phyloP scores from a whole-genome alignment of 306 rosid genomes.

The Citrullus mucosospermus region DNA sequence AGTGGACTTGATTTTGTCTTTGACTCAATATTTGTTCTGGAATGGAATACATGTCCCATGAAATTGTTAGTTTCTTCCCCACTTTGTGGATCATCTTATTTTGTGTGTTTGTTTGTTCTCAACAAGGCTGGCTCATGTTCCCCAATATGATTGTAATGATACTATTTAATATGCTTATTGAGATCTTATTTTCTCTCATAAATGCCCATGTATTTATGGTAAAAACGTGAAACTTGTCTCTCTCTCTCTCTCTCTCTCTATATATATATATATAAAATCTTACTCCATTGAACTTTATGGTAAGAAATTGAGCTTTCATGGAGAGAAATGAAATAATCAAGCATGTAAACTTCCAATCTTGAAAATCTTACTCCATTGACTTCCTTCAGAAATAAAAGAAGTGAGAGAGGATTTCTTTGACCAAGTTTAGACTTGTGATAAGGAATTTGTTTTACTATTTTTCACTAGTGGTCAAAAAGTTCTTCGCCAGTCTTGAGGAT shows the following conservation, averaged over 20 bases:
- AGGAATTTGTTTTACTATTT: neutral
- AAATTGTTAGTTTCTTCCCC: neutral
- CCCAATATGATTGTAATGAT: neutral
- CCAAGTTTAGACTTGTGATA: neutral
- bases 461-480: neutral
- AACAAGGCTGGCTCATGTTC: neutral
- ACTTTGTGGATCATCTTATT: neutral
- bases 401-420: neutral
- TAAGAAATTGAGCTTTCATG: neutral
- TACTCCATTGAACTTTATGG: too few relatives aligned
- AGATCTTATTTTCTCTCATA: neutral
- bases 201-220: neutral
- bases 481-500: neutral
- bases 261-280: too few relatives aligned
- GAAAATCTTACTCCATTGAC: neutral
- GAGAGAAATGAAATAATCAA: neutral
- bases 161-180: neutral
- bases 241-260: too few relatives aligned
- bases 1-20: neutral
- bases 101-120: neutral
- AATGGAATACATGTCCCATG: neutral
- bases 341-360: neutral
- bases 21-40: neutral
- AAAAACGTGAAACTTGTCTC: neutral
- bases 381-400: neutral